Evolutionary conservation across 805 yeast genomes (phyloP).

Genomic region (Komagataella phaffii): DNA sequence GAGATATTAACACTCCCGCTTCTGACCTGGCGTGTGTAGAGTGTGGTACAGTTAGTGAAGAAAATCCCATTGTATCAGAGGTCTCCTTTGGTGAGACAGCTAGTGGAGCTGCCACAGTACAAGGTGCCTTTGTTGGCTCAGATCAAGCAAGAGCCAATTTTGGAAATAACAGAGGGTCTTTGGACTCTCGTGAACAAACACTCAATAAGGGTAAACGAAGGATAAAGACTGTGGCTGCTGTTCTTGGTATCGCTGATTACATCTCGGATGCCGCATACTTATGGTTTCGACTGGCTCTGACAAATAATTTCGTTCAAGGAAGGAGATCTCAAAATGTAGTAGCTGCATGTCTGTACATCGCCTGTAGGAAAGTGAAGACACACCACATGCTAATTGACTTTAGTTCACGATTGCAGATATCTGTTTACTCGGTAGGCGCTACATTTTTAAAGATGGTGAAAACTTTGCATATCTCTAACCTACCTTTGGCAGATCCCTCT

Average conservation of each 20-base stretch:
- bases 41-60: slow-evolving; percentile 86
- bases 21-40: slow-evolving; percentile 66
- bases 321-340: slow-evolving; percentile 89
- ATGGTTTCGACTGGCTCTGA: slow-evolving; percentile 80
- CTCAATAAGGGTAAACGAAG: slow-evolving; percentile 71
- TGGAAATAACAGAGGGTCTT: slow-evolving; percentile 57
- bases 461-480: slow-evolving; percentile 54
- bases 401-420: slow-evolving; percentile 76
- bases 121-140: slow-evolving; percentile 85
- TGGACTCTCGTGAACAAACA: slow-evolving; percentile 86
- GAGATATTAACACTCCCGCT: slow-evolving; percentile 44
- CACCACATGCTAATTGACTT: slow-evolving; percentile 95
- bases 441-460: slow-evolving; percentile 91
- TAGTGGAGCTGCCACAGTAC: slow-evolving; percentile 90
- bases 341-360: slow-evolving; percentile 88
- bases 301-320: slow-evolving; percentile 92
- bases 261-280: slow-evolving; percentile 78
- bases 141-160: slow-evolving; percentile 69
- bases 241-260: slow-evolving; percentile 69
- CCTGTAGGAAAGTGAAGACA: slow-evolving; percentile 84
- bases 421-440: slow-evolving; percentile 92
- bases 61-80: slow-evolving; percentile 90
- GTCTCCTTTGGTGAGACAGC: slow-evolving; percentile 89
- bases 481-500: slow-evolving; percentile 92
- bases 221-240: slow-evolving; percentile 67